Conservation (phyloP, 148 eudicot genomes). For the Vaccinium vitisidaea region DNA sequence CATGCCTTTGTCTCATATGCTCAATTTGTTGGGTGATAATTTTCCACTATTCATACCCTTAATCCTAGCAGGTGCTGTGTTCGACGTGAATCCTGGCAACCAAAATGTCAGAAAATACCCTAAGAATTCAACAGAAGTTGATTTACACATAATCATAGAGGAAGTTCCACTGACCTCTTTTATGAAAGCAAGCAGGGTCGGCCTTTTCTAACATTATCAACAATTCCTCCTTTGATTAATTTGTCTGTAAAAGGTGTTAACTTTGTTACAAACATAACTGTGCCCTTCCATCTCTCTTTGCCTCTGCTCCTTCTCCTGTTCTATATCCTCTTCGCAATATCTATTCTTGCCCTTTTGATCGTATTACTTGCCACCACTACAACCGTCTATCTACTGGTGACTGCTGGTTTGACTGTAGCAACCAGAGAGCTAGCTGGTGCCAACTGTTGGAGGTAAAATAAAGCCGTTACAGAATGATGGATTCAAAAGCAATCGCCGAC, state of each 20-base stretch:
- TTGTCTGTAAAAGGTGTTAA: neutral
- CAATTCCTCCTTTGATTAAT: neutral
- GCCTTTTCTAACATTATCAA: neutral
- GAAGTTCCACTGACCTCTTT: neutral
- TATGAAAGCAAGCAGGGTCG: neutral
- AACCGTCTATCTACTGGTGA: neutral
- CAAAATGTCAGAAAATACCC: neutral
- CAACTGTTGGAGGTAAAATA: neutral
- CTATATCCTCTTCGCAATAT: neutral
- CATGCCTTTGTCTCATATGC: neutral
- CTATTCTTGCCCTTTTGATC: neutral
- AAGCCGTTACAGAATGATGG: neutral
- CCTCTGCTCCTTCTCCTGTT: neutral
- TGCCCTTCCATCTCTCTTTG: neutral
- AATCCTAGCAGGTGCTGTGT: neutral
- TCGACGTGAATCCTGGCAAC: slow-evolving; percentile 17
- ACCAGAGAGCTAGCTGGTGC: neutral
- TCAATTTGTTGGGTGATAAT: neutral
- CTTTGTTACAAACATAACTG: neutral
- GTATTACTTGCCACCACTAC: neutral
- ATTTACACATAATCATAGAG: neutral
- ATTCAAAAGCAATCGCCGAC: neutral
- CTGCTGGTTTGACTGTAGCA: neutral
- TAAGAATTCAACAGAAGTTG: neutral
- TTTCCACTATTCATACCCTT: neutral